These are phyloP conservation scores for Aspergillus funiculosus DNA, from an alignment of 495 filamentous ascomycete species.

Conservation along the genomic window DNA sequence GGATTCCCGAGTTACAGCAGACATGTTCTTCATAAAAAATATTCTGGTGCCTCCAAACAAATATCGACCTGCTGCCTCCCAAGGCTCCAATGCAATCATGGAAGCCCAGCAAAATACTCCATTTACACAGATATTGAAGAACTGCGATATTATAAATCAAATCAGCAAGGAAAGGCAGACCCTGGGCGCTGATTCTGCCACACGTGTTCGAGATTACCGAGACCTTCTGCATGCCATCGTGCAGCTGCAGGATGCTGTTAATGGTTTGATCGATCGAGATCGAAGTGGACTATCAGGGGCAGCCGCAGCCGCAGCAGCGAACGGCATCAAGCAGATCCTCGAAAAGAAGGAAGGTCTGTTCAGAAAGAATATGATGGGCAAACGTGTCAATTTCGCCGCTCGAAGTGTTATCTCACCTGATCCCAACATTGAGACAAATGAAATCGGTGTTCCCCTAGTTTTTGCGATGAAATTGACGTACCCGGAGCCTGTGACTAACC, in stretches of 20 bases:
- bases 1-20: slow-evolving; percentile 54
- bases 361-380: slow-evolving; percentile 99
- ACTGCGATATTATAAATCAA: slow-evolving; percentile 62
- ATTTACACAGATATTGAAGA: slow-evolving; percentile 72
- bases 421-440: slow-evolving; percentile 96
- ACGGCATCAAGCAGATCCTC: slow-evolving; percentile 91
- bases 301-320: slow-evolving; percentile 41
- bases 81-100: slow-evolving; percentile 68
- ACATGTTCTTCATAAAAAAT: slow-evolving; percentile 89
- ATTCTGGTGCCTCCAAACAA: slow-evolving; percentile 87
- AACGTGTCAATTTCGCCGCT: slow-evolving; percentile 97
- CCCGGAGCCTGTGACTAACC: slow-evolving; percentile 92
- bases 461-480: slow-evolving; percentile 96
- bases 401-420: slow-evolving; percentile 98
- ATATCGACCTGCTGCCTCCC: slow-evolving; percentile 81
- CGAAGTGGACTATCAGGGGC: slow-evolving; percentile 72
- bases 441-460: slow-evolving; percentile 95
- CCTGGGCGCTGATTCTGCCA: slow-evolving; percentile 33
- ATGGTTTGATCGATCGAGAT: slow-evolving; percentile 81
- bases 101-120: slow-evolving; percentile 81
- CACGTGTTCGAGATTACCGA: slow-evolving; percentile 46
- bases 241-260: slow-evolving; percentile 80
- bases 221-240: slow-evolving; percentile 70
- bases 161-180: slow-evolving; percentile 67
- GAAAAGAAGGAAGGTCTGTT: slow-evolving; percentile 99